A percentile compares a stretch with the other conserved stretches of the same genome.
phyloP scores from a whole-genome alignment of 768 basidiomycete genomes.

The Amanita thiersii region DNA sequence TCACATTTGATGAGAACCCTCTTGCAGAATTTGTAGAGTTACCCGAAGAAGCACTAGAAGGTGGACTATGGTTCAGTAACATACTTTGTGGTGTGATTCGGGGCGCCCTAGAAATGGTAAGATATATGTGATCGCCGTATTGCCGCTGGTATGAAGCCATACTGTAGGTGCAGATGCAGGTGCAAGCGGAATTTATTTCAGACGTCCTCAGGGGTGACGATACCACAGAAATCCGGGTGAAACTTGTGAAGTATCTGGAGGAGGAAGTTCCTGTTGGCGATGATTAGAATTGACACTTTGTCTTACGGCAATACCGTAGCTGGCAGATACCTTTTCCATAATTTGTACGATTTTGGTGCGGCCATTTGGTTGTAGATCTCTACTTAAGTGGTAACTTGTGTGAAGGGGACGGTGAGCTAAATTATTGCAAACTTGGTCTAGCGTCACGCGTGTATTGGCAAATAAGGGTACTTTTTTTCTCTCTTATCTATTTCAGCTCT shows the following conservation, averaged over 20 bases:
- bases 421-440: no score
- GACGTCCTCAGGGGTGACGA: constrained; percentile 93
- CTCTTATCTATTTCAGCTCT: no score
- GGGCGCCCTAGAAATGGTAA: constrained; percentile 94
- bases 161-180: constrained; percentile 91
- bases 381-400: no score
- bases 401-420: no score
- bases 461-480: no score
- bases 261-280: constrained; percentile 94
- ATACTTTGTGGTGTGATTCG: constrained; percentile 90
- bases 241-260: constrained; percentile 84
- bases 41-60: constrained; percentile 87
- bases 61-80: constrained; percentile 95
- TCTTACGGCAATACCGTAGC: background rate
- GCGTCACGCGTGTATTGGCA: no score
- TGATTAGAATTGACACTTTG: constrained; percentile 42
- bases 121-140: constrained; percentile 14
- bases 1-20: constrained; percentile 94
- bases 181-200: constrained; percentile 80
- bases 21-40: constrained; percentile 95
- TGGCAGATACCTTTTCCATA: no score
- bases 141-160: constrained; percentile 7
- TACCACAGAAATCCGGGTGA: constrained; percentile 87
- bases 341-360: no score
- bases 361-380: no score